Evolutionary conservation across 305 asterid species (phyloP).

Genomic region (Coffea humblotiana): DNA sequence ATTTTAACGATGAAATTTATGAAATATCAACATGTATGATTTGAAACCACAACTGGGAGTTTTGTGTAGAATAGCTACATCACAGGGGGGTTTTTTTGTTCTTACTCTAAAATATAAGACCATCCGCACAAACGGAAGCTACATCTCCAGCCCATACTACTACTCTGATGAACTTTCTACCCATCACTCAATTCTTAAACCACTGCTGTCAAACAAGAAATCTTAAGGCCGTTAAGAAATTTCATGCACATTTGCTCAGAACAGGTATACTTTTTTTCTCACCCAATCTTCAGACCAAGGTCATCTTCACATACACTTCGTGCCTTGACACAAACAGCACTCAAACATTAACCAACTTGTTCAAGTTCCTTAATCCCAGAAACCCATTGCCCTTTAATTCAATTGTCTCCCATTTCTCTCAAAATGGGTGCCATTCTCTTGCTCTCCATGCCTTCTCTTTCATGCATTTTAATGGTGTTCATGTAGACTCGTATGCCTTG

Average conservation of each 20-base stretch:
- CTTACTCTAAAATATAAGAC: background rate
- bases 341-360: slow-evolving; percentile 37
- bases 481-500: slow-evolving; percentile 68
- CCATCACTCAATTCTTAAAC: slow-evolving; percentile 44
- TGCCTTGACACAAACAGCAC: slow-evolving; percentile 24
- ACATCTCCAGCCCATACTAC: background rate
- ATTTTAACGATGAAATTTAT: too few relatives aligned
- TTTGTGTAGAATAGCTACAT: too few relatives aligned
- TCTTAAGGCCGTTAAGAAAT: slow-evolving; percentile 44
- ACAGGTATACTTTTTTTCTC: slow-evolving; percentile 57
- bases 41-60: too few relatives aligned
- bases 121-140: background rate
- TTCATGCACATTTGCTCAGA: slow-evolving; percentile 57
- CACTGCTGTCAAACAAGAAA: slow-evolving; percentile 50
- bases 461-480: slow-evolving; percentile 57
- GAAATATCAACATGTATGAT: too few relatives aligned
- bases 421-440: slow-evolving; percentile 41
- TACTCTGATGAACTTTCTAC: slow-evolving; percentile 21
- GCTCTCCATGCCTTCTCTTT: slow-evolving; percentile 60
- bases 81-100: too few relatives aligned
- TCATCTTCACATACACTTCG: slow-evolving; percentile 42
- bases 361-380: slow-evolving; percentile 48
- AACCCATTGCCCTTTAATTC: slow-evolving; percentile 77
- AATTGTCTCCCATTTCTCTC: slow-evolving; percentile 62
- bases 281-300: slow-evolving; percentile 60